Conservation (phyloP, 2,329 filamentous ascomycete genomes). For the Pseudocercospora cruenta region DNA sequence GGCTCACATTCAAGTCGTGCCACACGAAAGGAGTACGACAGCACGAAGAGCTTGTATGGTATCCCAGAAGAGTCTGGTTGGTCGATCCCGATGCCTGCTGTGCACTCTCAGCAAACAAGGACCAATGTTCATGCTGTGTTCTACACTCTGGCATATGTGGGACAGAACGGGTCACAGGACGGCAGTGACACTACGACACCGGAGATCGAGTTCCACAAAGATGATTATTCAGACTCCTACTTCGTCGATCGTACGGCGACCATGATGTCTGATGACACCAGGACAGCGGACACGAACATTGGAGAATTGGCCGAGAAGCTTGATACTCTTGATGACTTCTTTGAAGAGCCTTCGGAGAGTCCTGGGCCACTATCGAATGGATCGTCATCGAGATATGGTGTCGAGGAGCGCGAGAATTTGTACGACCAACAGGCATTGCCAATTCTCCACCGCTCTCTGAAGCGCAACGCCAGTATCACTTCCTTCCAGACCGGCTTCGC, state of each 20-base stretch:
- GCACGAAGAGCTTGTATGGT: constrained; percentile 90
- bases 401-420: constrained; percentile 69
- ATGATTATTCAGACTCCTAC: constrained; percentile 79
- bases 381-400: constrained; percentile 24
- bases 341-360: constrained; percentile 46
- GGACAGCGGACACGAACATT: constrained; percentile 68
- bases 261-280: constrained; percentile 85
- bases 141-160: constrained; percentile 64
- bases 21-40: constrained; percentile 91
- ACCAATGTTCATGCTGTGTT: constrained; percentile 95
- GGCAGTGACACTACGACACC: constrained; percentile 66
- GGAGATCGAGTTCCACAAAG: constrained; percentile 88
- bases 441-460: constrained; percentile 80
- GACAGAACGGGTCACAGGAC: constrained; percentile 52
- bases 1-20: constrained; percentile 77
- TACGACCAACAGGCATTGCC: constrained; percentile 94
- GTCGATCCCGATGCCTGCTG: constrained; percentile 91
- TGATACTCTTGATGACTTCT: constrained; percentile 60
- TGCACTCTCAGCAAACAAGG: constrained; percentile 82
- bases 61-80: constrained; percentile 95
- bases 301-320: constrained; percentile 74
- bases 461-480: constrained; percentile 69
- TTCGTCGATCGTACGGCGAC: constrained; percentile 80
- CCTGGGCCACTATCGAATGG: constrained; percentile 15
- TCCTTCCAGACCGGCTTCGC: constrained; percentile 88